Evolutionary conservation across 352 stramenopile genomes (phyloP), one percentile per base, ranked within the genome.

Genomic region (Pythium phragmiticola): DNA sequence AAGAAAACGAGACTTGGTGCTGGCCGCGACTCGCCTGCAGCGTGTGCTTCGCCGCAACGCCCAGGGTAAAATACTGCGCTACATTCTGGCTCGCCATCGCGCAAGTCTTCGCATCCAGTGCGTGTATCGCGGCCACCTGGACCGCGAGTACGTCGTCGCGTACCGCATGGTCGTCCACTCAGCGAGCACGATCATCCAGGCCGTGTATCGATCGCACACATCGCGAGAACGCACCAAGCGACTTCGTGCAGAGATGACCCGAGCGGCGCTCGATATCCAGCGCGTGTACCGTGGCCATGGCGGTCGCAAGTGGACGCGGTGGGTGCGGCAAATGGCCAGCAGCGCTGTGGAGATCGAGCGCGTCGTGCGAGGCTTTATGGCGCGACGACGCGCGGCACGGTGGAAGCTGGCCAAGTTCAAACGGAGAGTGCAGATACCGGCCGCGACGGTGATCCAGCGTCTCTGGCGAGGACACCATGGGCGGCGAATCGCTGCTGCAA

Each of bases 111-210:
- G 65, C n/a, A 66, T 92, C n/a, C 82, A 91, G 61, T 72, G 81
- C 7, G 28, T 89, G 17, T 88, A 74, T 45, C 83, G 85, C 7
- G 83, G 73, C 7, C 73, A 86, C 43, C 63, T 63, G n/a, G 71
- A 68, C 9, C 78, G 84, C 0, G 71, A 76, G 23, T 91, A 82
- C 47, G 70, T 69, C 6, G 70, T n/a, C 4, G 71, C 73, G 1
- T 89, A 82, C 66, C 83, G 72, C 9, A 65, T 63, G 5, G 81
- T 90, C 7, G 69, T 70, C 30, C 78, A 74, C 7, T 88, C 79
- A 36, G 85, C 85, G 12, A 56, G 63, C 9, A 60, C 87, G 19
- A 76, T 91, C 52, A 73, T 91, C 16, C 85, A 94, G 66, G 84
- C 83, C 0, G 77, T 90, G 4, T 90, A 78, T 62, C 81, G 82